Base-by-base conservation (phyloP, 345 rosid genomes). In the Excoecaria agallocha region DNA sequence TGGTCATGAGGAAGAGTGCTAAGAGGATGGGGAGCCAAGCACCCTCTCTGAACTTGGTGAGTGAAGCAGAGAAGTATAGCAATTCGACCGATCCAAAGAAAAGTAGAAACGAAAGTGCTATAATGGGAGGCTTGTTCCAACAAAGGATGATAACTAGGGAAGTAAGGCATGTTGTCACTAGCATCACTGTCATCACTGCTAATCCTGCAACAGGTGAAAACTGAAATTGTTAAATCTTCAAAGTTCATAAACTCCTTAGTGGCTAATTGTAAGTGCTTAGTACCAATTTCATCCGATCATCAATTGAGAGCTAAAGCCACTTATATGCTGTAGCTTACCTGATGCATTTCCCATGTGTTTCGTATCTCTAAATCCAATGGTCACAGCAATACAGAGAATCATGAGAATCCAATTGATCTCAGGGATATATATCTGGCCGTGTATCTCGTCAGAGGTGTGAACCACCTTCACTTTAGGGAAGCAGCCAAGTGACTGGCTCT, bases 1-100 rank as follows among this genome's bases (percentile, higher is more conserved):
- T 73, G 70, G 85, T 90, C 88, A 91, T 90, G 76, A 96, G 92
- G 70, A 91, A 57, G 30, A 96, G 86, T 19, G 99, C 97, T 58
- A 93, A 83, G 80, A 96, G 99, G 74, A 96, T 93, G 16, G 99
- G 99, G 35, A 96, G 97, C 99, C 99, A 96, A 35, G 99, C 99
- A 65, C 99, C 99, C 73, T 96, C 99, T 0, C 85, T 85, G 82
- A 93, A 96, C 79, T 96, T 96, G 75, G 96, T 91, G 20, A 96
- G 93, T 6, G 99, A 96, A 50, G 99, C 98, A 3, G 99, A 93
- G 89, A 96, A 96, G 87, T 96, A 96, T 60, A 96, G 94, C 74
- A 96, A 82, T 59, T 96, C 99, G 46, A 96, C 70, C 0, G 91
- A 89, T 12, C 96, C 98, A 38, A 96, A 96, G 80, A 96, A 87